Base-by-base conservation (phyloP, 1,284 basidiomycete species). In the Puccinia brachypodii region DNA sequence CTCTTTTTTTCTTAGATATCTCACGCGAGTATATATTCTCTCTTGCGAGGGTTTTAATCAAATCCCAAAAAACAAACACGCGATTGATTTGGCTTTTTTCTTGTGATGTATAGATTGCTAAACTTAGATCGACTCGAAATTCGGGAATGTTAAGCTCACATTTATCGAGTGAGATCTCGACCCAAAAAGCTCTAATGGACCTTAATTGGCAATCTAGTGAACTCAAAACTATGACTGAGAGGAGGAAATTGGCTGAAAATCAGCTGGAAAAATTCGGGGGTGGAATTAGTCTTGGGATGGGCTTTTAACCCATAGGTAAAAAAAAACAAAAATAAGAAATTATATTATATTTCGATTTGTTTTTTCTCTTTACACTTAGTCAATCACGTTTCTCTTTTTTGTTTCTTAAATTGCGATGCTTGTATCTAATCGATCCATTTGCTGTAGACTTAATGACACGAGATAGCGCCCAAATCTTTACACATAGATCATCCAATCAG, bases 251-350 rank as follows among this genome's bases (percentile, higher is more conserved):
- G 58, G 78, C 78, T 7, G 78, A 81, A 60, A 44, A 31, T 38
- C 78, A 81, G 33, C 36, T 81, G 31, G 78, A 81, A 11, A 72
- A 73, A 50, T 60, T 58, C 31, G 78, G 78, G 11, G 78, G 78
- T 50, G 78, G 78, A 31, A 73, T 81, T 36, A 73, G 78, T 53
- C 78, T 81, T 14, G 78, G 69, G 33, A 81, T 81, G 78, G 78
- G 78, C 13, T 81, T 81, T 64, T 81, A 36, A 72, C 16, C 25
- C 19, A 62, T 7, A 44, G 42, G 16, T 44, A n/a, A n/a, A n/a
- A n/a, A n/a, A n/a, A n/a, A n/a, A n/a, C n/a, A n/a, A n/a, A n/a
- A n/a, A n/a, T n/a, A n/a, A n/a, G n/a, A n/a, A n/a, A n/a, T n/a
- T n/a, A n/a, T n/a, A n/a, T n/a, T n/a, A n/a, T n/a, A n/a, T n/a